Conservation (phyloP, 2,329 filamentous ascomycete species). For the Claviceps pazoutovae region DNA sequence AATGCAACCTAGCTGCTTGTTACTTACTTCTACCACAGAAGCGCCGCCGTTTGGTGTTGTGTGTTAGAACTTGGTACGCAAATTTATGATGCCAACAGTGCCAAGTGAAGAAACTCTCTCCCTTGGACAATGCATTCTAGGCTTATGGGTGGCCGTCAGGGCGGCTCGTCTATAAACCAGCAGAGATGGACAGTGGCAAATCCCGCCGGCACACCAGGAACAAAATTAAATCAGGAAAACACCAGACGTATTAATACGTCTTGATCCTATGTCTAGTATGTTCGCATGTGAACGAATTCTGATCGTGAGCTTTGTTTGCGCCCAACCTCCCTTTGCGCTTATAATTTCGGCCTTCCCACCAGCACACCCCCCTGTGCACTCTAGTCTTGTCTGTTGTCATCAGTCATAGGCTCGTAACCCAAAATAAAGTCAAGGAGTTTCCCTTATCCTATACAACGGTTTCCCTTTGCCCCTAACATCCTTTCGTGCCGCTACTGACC, state of each 20-base stretch:
- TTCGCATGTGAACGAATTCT: background rate
- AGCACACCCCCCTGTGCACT: background rate
- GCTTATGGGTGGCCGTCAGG: too few species aligned
- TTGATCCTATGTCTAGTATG: background rate
- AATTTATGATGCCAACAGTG: too few species aligned
- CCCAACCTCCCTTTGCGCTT: background rate
- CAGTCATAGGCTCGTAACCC: conserved; percentile 3
- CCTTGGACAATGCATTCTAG: too few species aligned
- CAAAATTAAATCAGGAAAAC: background rate
- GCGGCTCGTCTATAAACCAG: too few species aligned
- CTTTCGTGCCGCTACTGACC: background rate
- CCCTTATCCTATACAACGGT: background rate
- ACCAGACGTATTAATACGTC: background rate
- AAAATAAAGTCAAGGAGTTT: background rate
- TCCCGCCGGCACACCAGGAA: too few species aligned
- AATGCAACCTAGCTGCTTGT: too few species aligned
- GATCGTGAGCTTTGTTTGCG: background rate
- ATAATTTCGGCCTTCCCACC: background rate
- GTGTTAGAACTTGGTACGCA: too few species aligned
- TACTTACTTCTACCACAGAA: too few species aligned
- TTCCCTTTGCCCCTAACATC: background rate
- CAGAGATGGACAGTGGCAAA: too few species aligned
- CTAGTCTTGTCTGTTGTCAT: conserved; percentile 4
- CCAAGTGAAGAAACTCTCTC: too few species aligned
- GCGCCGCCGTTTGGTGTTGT: too few species aligned